Conservation (phyloP, 768 basidiomycete species). For the Lepiota venenata region DNA sequence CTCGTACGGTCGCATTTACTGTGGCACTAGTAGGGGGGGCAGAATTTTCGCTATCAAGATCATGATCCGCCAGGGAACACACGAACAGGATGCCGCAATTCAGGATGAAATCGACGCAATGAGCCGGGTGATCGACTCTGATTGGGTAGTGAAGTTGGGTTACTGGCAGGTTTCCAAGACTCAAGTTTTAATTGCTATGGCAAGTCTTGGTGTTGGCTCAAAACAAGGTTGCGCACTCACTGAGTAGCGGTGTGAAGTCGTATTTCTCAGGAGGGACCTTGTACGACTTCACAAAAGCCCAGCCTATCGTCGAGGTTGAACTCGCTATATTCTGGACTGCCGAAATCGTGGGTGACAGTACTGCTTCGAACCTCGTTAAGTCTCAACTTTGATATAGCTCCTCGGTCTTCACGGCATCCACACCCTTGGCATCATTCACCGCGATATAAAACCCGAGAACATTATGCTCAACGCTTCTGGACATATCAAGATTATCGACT, state of each 20-base stretch:
- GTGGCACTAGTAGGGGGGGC: background rate
- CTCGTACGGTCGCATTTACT: constrained; percentile 6
- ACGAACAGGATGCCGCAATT: background rate
- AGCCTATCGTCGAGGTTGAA: background rate
- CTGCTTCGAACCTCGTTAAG: background rate
- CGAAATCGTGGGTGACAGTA: background rate
- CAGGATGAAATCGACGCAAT: constrained; percentile 3
- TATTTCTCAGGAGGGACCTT: constrained; percentile 3
- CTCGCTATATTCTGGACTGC: constrained; percentile 10
- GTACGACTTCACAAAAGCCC: constrained; percentile 3
- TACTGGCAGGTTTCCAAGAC: constrained; percentile 5
- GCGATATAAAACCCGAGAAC: constrained; percentile 17
- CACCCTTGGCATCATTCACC: constrained; percentile 15
- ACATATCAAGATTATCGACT: constrained; percentile 13
- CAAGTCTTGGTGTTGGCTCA: background rate
- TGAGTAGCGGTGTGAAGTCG: background rate
- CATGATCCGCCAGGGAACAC: background rate
- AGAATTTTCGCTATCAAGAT: constrained; percentile 4
- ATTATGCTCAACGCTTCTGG: constrained; percentile 10
- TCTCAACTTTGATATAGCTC: background rate
- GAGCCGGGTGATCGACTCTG: background rate
- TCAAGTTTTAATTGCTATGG: constrained; percentile 4
- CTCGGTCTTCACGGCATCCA: constrained; percentile 14
- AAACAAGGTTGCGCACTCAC: background rate
- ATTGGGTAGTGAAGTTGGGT: constrained; percentile 3